Conservation (phyloP, 75 land plant genomes). For the Pinus taeda region DNA sequence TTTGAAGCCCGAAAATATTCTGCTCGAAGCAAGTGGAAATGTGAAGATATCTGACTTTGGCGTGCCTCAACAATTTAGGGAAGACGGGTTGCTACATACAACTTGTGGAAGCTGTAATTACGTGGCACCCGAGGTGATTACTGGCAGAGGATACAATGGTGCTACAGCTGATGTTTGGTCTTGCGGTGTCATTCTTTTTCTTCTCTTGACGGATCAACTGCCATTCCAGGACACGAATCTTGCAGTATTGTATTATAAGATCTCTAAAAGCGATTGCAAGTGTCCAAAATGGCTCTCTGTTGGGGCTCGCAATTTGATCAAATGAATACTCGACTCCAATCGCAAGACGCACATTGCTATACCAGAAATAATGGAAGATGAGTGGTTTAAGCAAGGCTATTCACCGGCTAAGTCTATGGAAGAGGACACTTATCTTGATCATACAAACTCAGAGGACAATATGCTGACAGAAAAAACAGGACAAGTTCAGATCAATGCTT, state of each 20-base stretch:
- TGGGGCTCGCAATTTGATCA: slow-evolving; percentile 64
- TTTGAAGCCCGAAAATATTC: slow-evolving; percentile 76
- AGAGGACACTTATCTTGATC: too few species aligned
- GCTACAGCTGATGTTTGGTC: slow-evolving; percentile 64
- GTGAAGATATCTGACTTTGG: slow-evolving; percentile 16
- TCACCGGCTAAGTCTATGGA: too few species aligned
- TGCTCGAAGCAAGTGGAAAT: slow-evolving; percentile 61
- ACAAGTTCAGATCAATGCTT: too few species aligned
- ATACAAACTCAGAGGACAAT: too few species aligned
- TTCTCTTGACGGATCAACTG: slow-evolving; percentile 57
- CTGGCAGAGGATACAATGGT: slow-evolving; percentile 1
- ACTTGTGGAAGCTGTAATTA: slow-evolving; percentile 29
- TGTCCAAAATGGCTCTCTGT: slow-evolving; percentile 79
- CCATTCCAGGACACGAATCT: slow-evolving; percentile 78
- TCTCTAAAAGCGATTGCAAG: slow-evolving; percentile 55
- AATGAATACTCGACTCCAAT: slow-evolving; percentile 74
- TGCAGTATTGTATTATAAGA: slow-evolving; percentile 72
- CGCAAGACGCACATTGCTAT: slow-evolving; percentile 27
- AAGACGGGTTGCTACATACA: not conserved
- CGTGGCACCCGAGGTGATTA: slow-evolving; percentile 74
- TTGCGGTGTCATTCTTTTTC: slow-evolving; percentile 64
- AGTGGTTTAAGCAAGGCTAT: too few species aligned
- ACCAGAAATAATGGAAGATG: too few species aligned
- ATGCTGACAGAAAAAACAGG: too few species aligned
- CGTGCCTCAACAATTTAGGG: slow-evolving; percentile 70